Evolutionary conservation across 2,329 filamentous ascomycete species (phyloP).

Genomic region (Torrubiellomyces zombiae): DNA sequence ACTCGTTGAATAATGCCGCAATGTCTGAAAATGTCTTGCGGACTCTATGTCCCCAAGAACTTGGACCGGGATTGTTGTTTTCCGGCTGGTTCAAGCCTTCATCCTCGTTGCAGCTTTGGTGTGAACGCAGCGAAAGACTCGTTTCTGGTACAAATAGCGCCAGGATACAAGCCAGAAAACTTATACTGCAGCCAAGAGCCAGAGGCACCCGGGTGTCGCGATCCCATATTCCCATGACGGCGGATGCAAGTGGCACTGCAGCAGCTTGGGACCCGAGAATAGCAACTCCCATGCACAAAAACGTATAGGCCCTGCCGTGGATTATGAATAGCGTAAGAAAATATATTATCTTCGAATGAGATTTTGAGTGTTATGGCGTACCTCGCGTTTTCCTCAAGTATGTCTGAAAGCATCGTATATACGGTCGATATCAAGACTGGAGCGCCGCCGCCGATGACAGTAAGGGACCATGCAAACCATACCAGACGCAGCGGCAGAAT

Average conservation of each 20-base stretch:
- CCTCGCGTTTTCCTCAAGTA: background rate
- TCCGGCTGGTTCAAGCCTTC: background rate
- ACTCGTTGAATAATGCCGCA: background rate
- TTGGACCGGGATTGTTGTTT: background rate
- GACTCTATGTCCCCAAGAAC: background rate
- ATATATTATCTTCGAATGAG: background rate
- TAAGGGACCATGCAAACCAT: conserved; percentile 1
- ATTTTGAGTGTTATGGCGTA: background rate
- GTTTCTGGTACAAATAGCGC: no score
- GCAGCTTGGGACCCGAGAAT: conserved; percentile 1
- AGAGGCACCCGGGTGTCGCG: background rate
- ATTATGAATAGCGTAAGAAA: background rate
- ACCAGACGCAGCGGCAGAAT: conserved; percentile 1
- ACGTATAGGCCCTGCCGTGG: background rate
- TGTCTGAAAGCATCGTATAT: conserved; percentile 2
- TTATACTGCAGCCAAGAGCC: no score
- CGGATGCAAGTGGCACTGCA: conserved; percentile 1
- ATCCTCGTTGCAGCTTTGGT: no score
- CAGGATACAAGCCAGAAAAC: no score
- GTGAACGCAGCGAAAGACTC: no score
- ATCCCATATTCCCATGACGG: conserved; percentile 1
- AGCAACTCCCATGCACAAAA: conserved; percentile 1
- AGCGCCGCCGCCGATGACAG: conserved; percentile 1
- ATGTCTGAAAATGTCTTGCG: background rate
- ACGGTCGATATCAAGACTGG: conserved; percentile 1